Percentiles rank a stretch among this genome's conserved stretches.
Evolutionary conservation across 2,329 filamentous ascomycete genomes (phyloP).

Genomic region (Xenosphaeropsis pyriputrescens): DNA sequence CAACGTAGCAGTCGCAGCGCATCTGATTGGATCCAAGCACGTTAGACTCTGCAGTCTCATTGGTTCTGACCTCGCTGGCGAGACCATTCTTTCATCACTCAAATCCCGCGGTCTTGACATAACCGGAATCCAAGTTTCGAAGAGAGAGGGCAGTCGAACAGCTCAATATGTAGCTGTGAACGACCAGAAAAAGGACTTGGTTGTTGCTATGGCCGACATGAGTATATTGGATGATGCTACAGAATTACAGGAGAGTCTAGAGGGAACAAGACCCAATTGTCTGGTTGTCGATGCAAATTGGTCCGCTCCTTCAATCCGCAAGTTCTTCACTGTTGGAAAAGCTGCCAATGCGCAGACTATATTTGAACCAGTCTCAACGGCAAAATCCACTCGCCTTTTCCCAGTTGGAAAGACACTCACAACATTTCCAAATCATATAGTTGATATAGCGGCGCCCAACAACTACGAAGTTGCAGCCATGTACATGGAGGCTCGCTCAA

Average conservation of each 20-base stretch:
- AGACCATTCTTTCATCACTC: conserved; percentile 54
- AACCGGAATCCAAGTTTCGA: conserved; percentile 31
- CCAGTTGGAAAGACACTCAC: conserved; percentile 1
- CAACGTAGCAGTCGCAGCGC: conserved; percentile 78
- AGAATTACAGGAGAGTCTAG: conserved; percentile 46
- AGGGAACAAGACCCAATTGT: conserved; percentile 49
- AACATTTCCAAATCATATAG: conserved; percentile 44
- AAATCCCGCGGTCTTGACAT: conserved; percentile 47
- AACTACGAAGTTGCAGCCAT: conserved; percentile 67
- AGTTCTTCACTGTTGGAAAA: conserved; percentile 51
- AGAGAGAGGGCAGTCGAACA: conserved; percentile 37
- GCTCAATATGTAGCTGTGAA: conserved; percentile 90
- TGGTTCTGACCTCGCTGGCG: conserved; percentile 66
- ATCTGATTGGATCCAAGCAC: conserved; percentile 42
- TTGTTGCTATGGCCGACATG: conserved; percentile 97
- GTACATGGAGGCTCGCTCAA: conserved; percentile 52
- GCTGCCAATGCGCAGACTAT: conserved; percentile 43
- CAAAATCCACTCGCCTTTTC: conserved; percentile 37
- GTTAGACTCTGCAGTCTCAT: conserved; percentile 70
- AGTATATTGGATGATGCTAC: conserved; percentile 31
- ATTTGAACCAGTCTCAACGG: conserved; percentile 80
- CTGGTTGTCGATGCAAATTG: conserved; percentile 83
- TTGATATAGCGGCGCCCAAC: conserved; percentile 74
- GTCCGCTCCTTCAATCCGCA: conserved; percentile 47
- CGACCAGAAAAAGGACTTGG: conserved; percentile 64